A percentile compares a stretch with the other conserved stretches of the same genome.
These are phyloP conservation scores for Verticillium alfalfae DNA, from an alignment of 2,329 filamentous ascomycete genomes.

Conservation along the genomic window DNA sequence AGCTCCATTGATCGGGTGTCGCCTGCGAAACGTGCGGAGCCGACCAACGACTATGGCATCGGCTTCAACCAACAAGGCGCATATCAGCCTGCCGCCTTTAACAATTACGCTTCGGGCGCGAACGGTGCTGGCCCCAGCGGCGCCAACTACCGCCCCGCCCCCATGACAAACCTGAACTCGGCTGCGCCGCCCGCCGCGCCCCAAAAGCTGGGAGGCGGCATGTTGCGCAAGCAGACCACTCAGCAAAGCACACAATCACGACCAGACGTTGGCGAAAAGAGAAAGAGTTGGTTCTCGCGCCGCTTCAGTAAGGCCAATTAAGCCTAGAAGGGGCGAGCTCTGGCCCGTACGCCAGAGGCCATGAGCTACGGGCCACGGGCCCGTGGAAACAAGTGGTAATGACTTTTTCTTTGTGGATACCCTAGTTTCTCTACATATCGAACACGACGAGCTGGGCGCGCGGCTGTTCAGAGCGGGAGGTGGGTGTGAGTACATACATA, in stretches of 20 bases:
- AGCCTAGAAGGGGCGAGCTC: neutral
- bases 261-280: constrained; percentile 54
- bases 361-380: constrained; percentile 1
- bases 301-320: constrained; percentile 63
- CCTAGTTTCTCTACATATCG: constrained; percentile 7
- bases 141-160: neutral
- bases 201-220: constrained; percentile 14
- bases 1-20: constrained; percentile 76
- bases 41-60: constrained; percentile 61
- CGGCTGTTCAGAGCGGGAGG: neutral
- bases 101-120: constrained; percentile 18
- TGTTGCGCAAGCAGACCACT: constrained; percentile 12
- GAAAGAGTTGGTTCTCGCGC: constrained; percentile 84
- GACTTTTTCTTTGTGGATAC: constrained; percentile 12
- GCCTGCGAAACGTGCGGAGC: constrained; percentile 44
- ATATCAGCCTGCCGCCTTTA: constrained; percentile 30
- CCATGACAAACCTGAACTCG: neutral
- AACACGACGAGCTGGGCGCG: neutral
- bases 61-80: constrained; percentile 39
- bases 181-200: constrained; percentile 2
- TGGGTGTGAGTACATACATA: constrained; percentile 11
- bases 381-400: neutral
- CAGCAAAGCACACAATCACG: constrained; percentile 16
- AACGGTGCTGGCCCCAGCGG: constrained; percentile 2
- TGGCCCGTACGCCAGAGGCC: neutral